phyloP scores from a whole-genome alignment of 163 green algal genomes.

The Coccomyxa subellipsoidea region DNA sequence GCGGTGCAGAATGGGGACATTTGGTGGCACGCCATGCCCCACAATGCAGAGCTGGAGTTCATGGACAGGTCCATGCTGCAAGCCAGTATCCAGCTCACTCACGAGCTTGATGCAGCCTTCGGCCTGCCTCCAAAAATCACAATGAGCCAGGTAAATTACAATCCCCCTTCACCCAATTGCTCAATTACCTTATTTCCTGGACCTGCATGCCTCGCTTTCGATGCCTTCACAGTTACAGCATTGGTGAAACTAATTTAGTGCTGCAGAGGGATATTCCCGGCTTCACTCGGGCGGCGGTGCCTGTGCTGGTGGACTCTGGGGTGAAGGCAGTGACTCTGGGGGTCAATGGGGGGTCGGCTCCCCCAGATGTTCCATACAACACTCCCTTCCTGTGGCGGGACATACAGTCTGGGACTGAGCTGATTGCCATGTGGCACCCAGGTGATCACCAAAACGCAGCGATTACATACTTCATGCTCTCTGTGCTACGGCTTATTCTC shows the following conservation, averaged over 20 bases:
- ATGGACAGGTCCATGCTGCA: conserved; percentile 48
- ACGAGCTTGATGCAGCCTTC: conserved; percentile 45
- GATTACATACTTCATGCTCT: no score
- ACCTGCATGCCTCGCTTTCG: neutral
- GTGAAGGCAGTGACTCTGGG: conserved; percentile 50
- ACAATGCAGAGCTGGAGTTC: conserved; percentile 61
- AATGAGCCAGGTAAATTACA: conserved; percentile 40
- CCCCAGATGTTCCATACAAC: conserved; percentile 51
- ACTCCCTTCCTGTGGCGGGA: conserved; percentile 59
- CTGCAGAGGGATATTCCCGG: conserved; percentile 64
- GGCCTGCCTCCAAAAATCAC: conserved; percentile 37
- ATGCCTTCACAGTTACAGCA: neutral
- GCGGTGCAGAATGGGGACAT: conserved; percentile 43
- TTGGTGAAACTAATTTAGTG: neutral
- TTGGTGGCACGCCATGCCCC: conserved; percentile 59
- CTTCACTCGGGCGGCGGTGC: conserved; percentile 50
- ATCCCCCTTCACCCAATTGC: no score
- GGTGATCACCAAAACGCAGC: conserved; percentile 4
- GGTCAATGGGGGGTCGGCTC: conserved; percentile 49
- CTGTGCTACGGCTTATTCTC: no score
- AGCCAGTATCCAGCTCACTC: conserved; percentile 35
- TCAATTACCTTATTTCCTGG: no score
- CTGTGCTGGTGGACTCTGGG: conserved; percentile 34
- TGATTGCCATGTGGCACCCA: conserved; percentile 60
- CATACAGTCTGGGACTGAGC: conserved; percentile 24